Percentiles rank a stretch among this genome's conserved stretches.
phyloP scores from a whole-genome alignment of 2,329 filamentous ascomycete genomes.

The Grosmannia serpens region DNA sequence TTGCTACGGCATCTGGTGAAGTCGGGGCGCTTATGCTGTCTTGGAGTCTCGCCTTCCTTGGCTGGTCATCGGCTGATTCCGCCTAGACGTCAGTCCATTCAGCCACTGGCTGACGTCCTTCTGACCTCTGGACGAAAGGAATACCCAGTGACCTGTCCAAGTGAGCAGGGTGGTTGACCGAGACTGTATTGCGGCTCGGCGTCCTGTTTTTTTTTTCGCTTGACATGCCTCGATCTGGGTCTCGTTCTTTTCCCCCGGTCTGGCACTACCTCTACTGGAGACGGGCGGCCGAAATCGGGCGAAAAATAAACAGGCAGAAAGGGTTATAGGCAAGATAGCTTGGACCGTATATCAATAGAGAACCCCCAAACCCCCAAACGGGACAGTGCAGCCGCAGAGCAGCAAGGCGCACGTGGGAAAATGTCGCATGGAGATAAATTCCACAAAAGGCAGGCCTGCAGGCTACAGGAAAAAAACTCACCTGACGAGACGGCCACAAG shows the following conservation, averaged over 20 bases:
- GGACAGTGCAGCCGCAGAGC: neutral
- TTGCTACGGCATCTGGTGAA: neutral
- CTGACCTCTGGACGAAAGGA: neutral
- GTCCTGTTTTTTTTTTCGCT: neutral
- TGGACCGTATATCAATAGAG: neutral
- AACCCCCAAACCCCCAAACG: neutral
- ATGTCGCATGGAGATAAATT: neutral
- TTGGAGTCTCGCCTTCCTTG: neutral
- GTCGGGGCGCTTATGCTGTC: neutral
- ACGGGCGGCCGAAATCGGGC: neutral
- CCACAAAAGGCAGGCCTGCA: neutral
- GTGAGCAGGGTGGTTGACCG: neutral
- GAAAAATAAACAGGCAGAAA: neutral
- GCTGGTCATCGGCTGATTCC: neutral
- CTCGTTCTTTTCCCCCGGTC: neutral
- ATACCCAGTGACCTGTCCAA: neutral
- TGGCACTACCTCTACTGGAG: neutral
- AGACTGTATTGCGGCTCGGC: neutral
- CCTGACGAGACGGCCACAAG: constrained; percentile 11
- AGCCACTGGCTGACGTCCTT: neutral
- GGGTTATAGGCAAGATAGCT: neutral
- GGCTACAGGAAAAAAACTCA: constrained; percentile 2
- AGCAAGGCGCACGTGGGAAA: neutral
- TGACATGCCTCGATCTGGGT: neutral
- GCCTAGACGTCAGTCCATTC: neutral